phyloP scores from a whole-genome alignment of 1,284 basidiomycete genomes.

The Apiotrichum laibachii region DNA sequence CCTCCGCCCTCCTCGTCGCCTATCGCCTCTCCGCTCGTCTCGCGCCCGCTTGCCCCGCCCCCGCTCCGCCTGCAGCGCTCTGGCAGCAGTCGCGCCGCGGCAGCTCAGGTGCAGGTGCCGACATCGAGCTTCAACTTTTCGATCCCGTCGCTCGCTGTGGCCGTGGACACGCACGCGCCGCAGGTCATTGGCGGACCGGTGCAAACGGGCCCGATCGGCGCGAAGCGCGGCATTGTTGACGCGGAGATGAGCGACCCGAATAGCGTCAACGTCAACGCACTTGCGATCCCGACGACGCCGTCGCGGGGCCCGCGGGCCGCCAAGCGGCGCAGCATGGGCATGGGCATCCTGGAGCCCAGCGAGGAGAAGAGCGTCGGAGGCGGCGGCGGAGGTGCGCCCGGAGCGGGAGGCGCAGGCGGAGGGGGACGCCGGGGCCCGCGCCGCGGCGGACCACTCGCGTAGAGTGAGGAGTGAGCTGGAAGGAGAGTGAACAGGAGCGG shows the following conservation, averaged over 20 bases:
- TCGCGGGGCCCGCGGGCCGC: conserved; percentile 9
- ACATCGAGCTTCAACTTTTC: conserved; percentile 21
- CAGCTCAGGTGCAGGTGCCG: background rate
- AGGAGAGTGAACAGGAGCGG: too few relatives aligned
- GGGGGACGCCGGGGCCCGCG: too few relatives aligned
- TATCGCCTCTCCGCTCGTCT: conserved; percentile 3
- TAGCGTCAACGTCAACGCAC: background rate
- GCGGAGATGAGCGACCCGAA: conserved; percentile 16
- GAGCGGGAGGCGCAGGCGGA: background rate
- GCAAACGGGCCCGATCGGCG: conserved; percentile 16
- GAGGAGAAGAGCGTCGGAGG: conserved; percentile 1
- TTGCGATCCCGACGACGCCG: conserved; percentile 9
- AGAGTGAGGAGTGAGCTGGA: too few relatives aligned
- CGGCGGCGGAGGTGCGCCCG: conserved; percentile 1
- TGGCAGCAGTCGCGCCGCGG: background rate
- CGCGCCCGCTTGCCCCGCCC: background rate
- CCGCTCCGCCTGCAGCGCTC: conserved; percentile 4
- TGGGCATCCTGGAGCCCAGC: background rate
- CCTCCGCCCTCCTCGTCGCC: conserved; percentile 14
- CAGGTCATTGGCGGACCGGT: conserved; percentile 3
- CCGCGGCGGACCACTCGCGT: too few relatives aligned
- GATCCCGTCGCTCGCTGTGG: conserved; percentile 8
- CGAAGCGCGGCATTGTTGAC: conserved; percentile 22
- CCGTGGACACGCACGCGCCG: conserved; percentile 4
- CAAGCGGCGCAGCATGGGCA: conserved; percentile 16